These are phyloP conservation scores for Eucalyptus leucophloia DNA, from an alignment of 345 rosid genomes.

Conservation along the genomic window DNA sequence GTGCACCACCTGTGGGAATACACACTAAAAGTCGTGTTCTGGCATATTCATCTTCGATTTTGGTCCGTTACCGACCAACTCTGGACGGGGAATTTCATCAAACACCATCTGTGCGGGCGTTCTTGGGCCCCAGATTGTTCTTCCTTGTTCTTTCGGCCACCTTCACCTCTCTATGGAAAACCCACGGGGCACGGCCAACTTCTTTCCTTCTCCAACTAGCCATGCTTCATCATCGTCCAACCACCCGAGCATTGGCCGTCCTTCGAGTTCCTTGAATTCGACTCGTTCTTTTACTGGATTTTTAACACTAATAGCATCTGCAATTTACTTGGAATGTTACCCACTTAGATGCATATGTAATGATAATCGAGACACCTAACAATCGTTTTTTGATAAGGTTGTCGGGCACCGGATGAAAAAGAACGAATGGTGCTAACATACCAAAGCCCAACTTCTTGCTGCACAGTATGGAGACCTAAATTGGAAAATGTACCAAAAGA, in stretches of 20 bases:
- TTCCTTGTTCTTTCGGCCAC: not conserved
- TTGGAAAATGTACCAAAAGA: not conserved
- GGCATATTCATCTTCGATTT: not conserved
- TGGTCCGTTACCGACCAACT: not conserved
- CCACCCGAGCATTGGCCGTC: not conserved
- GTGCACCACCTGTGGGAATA: no score
- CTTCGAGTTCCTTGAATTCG: no score
- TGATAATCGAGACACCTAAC: not conserved
- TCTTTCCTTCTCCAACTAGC: not conserved
- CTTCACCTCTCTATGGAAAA: no score
- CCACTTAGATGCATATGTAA: not conserved
- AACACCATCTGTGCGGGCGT: not conserved
- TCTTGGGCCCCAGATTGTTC: not conserved
- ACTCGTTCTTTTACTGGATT: not conserved
- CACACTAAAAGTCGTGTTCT: not conserved
- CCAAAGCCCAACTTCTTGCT: not conserved
- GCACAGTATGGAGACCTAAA: not conserved
- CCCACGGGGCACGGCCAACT: no score
- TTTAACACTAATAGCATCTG: not conserved
- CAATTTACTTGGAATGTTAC: not conserved
- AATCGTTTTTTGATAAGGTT: not conserved
- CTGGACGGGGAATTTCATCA: not conserved
- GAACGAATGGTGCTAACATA: not conserved
- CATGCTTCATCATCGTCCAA: not conserved
- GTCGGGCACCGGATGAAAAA: not conserved